Conservation (phyloP, 1,284 basidiomycete genomes). For the Erythrobasidium hasegawianum region DNA sequence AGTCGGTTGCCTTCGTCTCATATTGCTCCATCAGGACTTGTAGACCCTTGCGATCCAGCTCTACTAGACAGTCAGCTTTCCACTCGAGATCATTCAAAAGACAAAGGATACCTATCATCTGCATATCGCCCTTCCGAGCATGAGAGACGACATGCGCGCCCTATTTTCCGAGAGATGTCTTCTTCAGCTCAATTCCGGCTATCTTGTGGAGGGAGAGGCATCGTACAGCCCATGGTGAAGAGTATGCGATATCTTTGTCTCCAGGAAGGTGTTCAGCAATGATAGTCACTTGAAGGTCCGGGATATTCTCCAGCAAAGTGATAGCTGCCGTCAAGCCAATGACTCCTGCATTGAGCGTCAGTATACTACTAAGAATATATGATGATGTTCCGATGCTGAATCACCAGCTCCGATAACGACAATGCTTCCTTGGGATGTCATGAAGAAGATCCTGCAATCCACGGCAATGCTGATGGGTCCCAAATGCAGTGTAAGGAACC, state of each 20-base stretch:
- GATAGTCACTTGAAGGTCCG: constrained; percentile 57
- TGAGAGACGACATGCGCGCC: constrained; percentile 42
- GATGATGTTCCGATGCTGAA: too few relatives aligned
- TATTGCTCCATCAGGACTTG: constrained; percentile 11
- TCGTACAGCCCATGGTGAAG: constrained; percentile 73
- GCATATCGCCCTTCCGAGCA: constrained; percentile 33
- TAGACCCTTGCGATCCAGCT: constrained; percentile 10
- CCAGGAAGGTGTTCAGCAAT: constrained; percentile 64
- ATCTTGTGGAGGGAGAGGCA: too few relatives aligned
- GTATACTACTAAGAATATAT: too few relatives aligned
- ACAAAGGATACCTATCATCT: constrained; percentile 33
- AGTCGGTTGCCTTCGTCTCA: neutral
- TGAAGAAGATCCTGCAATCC: too few relatives aligned
- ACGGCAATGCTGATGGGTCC: too few relatives aligned
- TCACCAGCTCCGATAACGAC: constrained; percentile 37
- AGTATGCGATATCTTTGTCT: constrained; percentile 66
- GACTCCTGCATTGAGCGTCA: constrained; percentile 55
- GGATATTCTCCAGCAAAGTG: constrained; percentile 60
- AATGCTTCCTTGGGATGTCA: too few relatives aligned
- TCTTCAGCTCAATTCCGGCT: constrained; percentile 3
- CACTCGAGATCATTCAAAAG: too few relatives aligned
- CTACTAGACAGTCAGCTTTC: neutral
- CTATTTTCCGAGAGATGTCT: constrained; percentile 14
- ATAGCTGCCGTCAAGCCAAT: constrained; percentile 68
- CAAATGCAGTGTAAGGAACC: too few relatives aligned